Conservation (phyloP, 345 rosid species). For the Linum trigynum region DNA sequence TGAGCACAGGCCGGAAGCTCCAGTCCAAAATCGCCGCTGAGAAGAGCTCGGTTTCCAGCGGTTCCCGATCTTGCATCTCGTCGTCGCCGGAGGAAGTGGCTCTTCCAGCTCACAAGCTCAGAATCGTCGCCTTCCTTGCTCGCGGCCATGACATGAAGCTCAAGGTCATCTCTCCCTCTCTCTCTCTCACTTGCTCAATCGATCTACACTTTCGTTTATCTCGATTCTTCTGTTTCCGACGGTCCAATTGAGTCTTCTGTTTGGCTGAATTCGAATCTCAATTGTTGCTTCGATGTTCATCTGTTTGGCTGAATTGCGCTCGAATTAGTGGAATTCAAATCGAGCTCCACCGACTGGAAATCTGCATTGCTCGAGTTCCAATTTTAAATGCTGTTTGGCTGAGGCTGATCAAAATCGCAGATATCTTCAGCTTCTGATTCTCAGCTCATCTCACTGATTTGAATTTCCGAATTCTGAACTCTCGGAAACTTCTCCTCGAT, state of each 20-base stretch:
- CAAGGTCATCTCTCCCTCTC: conserved; percentile 30
- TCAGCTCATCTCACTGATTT: too few species aligned
- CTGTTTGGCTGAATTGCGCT: neutral
- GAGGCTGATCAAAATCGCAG: too few species aligned
- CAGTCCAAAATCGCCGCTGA: conserved; percentile 21
- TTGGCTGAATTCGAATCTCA: neutral
- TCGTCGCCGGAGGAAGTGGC: conserved; percentile 22
- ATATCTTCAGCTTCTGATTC: too few species aligned
- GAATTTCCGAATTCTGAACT: too few species aligned
- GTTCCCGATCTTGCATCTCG: conserved; percentile 19
- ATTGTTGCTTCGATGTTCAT: neutral
- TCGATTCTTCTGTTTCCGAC: neutral
- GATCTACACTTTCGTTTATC: neutral
- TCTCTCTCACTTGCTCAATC: conserved; percentile 3
- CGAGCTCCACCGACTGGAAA: neutral
- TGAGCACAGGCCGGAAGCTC: conserved; percentile 1
- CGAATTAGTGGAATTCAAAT: neutral
- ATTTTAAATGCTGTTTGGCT: too few species aligned
- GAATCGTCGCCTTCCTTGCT: conserved; percentile 26
- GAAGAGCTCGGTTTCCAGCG: conserved; percentile 33
- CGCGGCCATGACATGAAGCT: conserved; percentile 36
- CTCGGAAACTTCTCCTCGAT: too few species aligned
- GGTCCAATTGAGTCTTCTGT: neutral
- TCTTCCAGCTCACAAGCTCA: conserved; percentile 20
- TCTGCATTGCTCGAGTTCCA: neutral